These are phyloP conservation scores for Aspergillus quadrilineatus DNA, from an alignment of 2,329 filamentous ascomycete genomes.

Conservation along the genomic window DNA sequence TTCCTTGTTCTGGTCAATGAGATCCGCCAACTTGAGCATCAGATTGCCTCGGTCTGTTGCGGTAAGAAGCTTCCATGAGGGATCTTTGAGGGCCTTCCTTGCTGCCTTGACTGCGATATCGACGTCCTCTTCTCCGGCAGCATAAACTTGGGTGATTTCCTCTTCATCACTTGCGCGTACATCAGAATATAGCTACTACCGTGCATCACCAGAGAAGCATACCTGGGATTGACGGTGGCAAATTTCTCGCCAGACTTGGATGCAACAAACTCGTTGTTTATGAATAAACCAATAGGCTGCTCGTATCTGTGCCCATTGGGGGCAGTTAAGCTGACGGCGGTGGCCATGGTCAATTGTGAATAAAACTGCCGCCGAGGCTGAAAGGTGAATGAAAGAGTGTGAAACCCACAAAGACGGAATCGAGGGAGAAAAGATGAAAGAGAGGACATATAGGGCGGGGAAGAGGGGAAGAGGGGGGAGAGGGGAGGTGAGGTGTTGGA, in stretches of 20 bases:
- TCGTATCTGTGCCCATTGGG: slow-evolving; percentile 72
- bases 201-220: slow-evolving; percentile 17
- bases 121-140: slow-evolving; percentile 45
- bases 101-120: slow-evolving; percentile 35
- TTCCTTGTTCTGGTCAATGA: slow-evolving; percentile 66
- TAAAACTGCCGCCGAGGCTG: slow-evolving; percentile 23
- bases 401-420: slow-evolving; percentile 12
- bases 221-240: slow-evolving; percentile 66
- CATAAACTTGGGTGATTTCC: slow-evolving; percentile 69
- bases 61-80: slow-evolving; percentile 35
- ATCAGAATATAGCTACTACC: slow-evolving; percentile 17
- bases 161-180: slow-evolving; percentile 55
- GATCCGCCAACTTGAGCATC: slow-evolving; percentile 67
- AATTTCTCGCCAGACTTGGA: slow-evolving; percentile 65
- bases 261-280: slow-evolving; percentile 76
- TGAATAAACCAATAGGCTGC: slow-evolving; percentile 76
- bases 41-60: slow-evolving; percentile 63
- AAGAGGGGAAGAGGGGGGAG: slow-evolving; percentile 2
- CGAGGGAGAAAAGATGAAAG: slow-evolving; percentile 8
- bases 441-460: slow-evolving; percentile 7
- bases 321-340: slow-evolving; percentile 61
- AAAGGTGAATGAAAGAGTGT: slow-evolving; percentile 10
- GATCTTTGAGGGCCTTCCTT: slow-evolving; percentile 36
- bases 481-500: not conserved
- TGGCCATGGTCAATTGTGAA: slow-evolving; percentile 35